Evolutionary conservation across 192 early-diverging fungal genomes (phyloP), one percentile per base, ranked within the genome.

Genomic region (Kickxella alabastrina): DNA sequence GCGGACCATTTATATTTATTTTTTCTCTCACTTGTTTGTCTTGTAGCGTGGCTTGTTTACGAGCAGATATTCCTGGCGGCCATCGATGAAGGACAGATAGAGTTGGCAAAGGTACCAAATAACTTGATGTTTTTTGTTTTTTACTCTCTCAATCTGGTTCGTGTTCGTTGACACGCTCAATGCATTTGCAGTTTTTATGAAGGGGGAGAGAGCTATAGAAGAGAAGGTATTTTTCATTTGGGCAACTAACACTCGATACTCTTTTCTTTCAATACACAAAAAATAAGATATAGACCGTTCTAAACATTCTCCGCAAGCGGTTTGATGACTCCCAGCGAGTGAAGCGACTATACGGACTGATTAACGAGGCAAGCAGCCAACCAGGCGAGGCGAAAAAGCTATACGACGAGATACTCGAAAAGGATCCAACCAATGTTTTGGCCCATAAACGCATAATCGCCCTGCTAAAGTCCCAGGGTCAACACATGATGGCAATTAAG

Each of bases 1-100:
- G n/a, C n/a, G n/a, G n/a, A n/a, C n/a, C n/a, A n/a, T n/a, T n/a
- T 12, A 32, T 32, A 32, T 32, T 32, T 32, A 6, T 32, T 8
- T 32, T 8, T 32, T 32, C 31, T 32, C 31, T 32, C 6, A n/a
- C 14, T 10, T 41, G 19, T 41, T 19, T 77, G 10, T 27, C 8
- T 6, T 46, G 43, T 60, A 60, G 60, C 34, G 6, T 90, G 85
- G 85, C 67, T 88, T 5, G 65, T 89, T 12, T 83, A 83, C 63
- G 93, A 96, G 68, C 92, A 97, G 72, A 68, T 90, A 8, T 79
- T 86, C 52, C 62, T 88, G 32, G 86, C 91, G 7, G 85, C 91
- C 8, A 63, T 93, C 23, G 91, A 94, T 66, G 76, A 84, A 32
- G 84, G 87, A 22, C 80, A 92, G 54, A 70, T 84, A 18, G 59